These are phyloP conservation scores for Emericellopsis cladophorae DNA, from an alignment of 2,329 filamentous ascomycete genomes.

Conservation along the genomic window DNA sequence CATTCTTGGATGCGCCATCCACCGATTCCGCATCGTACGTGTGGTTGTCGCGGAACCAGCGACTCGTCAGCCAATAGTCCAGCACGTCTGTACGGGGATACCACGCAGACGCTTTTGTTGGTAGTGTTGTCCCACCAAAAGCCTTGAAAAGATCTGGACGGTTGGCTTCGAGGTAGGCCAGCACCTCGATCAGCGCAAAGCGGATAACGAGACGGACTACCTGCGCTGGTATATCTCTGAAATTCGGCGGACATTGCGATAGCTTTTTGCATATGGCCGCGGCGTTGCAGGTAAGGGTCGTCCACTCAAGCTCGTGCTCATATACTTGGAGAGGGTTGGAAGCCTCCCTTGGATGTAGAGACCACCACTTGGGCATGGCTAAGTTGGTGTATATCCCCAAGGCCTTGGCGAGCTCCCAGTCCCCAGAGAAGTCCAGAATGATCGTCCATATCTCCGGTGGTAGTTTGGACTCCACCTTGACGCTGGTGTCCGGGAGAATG, in stretches of 20 bases:
- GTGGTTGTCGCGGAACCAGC: slow-evolving; percentile 73
- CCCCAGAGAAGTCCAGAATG: slow-evolving; percentile 69
- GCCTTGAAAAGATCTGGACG: slow-evolving; percentile 67
- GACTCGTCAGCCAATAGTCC: slow-evolving; percentile 81
- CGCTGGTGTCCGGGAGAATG: slow-evolving; percentile 18
- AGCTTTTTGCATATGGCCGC: slow-evolving; percentile 63
- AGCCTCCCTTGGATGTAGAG: slow-evolving; percentile 40
- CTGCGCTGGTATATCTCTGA: slow-evolving; percentile 61
- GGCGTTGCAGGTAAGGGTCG: slow-evolving; percentile 61
- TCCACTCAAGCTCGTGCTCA: slow-evolving; percentile 73
- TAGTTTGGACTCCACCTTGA: slow-evolving; percentile 33
- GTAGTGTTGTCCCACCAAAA: slow-evolving; percentile 74
- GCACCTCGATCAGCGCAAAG: slow-evolving; percentile 69
- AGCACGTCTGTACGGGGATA: slow-evolving; percentile 77
- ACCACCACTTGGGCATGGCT: slow-evolving; percentile 60
- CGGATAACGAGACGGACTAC: slow-evolving; percentile 85
- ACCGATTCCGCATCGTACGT: slow-evolving; percentile 69
- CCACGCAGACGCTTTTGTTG: slow-evolving; percentile 76
- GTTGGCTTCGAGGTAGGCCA: slow-evolving; percentile 53
- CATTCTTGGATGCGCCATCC: slow-evolving; percentile 75
- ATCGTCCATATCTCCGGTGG: slow-evolving; percentile 85
- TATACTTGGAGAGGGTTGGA: slow-evolving; percentile 57
- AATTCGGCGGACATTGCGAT: slow-evolving; percentile 55
- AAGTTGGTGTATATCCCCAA: slow-evolving; percentile 72
- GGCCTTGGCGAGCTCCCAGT: slow-evolving; percentile 83